A percentile compares a stretch with the other conserved stretches of the same genome.
phyloP scores from a whole-genome alignment of 2,329 filamentous ascomycete genomes.

The Trichophyton simii region DNA sequence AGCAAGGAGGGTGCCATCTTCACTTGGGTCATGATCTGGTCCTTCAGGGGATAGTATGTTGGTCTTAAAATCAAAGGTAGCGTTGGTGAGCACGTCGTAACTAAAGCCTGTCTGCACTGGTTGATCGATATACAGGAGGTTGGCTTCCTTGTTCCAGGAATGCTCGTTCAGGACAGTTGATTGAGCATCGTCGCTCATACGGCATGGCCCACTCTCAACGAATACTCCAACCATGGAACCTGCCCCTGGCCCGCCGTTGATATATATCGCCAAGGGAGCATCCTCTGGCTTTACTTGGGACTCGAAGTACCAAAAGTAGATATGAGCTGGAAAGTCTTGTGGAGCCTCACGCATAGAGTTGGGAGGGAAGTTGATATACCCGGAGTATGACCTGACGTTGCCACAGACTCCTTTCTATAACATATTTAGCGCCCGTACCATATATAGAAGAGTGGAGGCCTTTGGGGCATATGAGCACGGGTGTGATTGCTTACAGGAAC shows the following conservation, averaged over 20 bases:
- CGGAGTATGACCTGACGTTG: constrained; percentile 3
- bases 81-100: constrained; percentile 24
- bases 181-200: constrained; percentile 41
- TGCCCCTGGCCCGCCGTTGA: constrained; percentile 30
- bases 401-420: background rate
- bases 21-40: background rate
- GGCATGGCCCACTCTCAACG: constrained; percentile 27
- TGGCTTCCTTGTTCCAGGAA: constrained; percentile 49
- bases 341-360: constrained; percentile 1
- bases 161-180: background rate
- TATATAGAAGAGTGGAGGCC: background rate
- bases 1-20: background rate
- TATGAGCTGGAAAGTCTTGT: constrained; percentile 24
- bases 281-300: constrained; percentile 25
- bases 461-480: too few species aligned
- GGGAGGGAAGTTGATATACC: constrained; percentile 4
- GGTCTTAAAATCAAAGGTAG: constrained; percentile 1
- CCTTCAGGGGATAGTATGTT: background rate
- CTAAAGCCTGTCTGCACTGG: constrained; percentile 45
- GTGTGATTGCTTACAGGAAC: background rate
- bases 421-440: background rate
- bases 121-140: constrained; percentile 57
- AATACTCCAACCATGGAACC: constrained; percentile 27
- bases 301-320: constrained; percentile 38
- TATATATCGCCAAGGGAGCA: constrained; percentile 29